Base-by-base conservation (phyloP, 1,139 yeast species). In the Pichiaceae sp. region DNA sequence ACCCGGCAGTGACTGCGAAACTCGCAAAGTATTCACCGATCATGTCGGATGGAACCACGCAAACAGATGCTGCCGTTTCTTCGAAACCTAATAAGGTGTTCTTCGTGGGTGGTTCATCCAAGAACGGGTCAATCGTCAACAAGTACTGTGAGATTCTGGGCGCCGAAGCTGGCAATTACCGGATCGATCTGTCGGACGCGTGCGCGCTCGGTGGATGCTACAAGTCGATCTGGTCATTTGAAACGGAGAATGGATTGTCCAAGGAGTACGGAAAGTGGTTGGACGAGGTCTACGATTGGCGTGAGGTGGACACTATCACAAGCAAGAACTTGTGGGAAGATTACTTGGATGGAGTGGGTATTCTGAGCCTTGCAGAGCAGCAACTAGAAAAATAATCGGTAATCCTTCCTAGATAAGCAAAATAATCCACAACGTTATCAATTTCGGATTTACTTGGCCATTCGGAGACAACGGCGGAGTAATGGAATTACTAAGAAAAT, bases 171-270 rank as follows among this genome's bases (percentile, higher is more conserved):
- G 93, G 91, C 2, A 76, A 81, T 40, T 85, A 61, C 56, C 73
- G 76, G 44, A 80, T 81, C 21, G 91, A 84, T 50, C 73, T 85
- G 34, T 78, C 91, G 5, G 87, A 87, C 59, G 94, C 96, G 1
- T 87, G 96, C 68, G 96, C 96, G 1, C 62, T 84, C 34, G 96
- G 96, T n/a, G 95, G 96, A 4, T 94, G 95, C 31, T 83, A 72
- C 59, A 82, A 84, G 54, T 94, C 96, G 1, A 68, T 81, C 36
- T 86, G 94, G 62, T 46, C 47, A 31, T 45, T 29, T 34, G 35
- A 34, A 38, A 41, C 18, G 12, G 20, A 20, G 6, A 37, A 43
- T 14, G 40, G 36, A 52, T 9, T 27, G 11, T 18, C 33, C 16
- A 21, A 26, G 7, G 40, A 41, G 2, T 74, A 66, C 50, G 67